Evolutionary conservation across 352 stramenopile genomes (phyloP), one percentile per base, ranked within the genome.

Genomic region (Phytophthora crassamura): DNA sequence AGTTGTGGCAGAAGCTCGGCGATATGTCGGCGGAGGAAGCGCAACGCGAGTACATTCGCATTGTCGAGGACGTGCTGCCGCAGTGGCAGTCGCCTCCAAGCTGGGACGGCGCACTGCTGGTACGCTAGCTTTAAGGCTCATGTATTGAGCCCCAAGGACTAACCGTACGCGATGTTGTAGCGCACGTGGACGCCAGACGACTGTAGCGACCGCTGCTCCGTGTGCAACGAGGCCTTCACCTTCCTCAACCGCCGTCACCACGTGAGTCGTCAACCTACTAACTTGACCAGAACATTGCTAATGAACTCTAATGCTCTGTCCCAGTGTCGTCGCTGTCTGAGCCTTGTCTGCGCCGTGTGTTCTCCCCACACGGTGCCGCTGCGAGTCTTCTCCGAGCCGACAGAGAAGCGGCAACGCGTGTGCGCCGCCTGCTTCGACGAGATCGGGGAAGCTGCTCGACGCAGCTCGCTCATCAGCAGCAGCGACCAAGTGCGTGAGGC

Each of bases 201-300:
- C 39, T 78, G 85, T 34, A 88, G 78, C 35, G 75, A 88, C 52
- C 71, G 73, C 38, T 91, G 83, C 56, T 63, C 70, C 0, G 69
- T 88, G 45, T 91, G 83, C 57, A 61, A 75, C 20, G 80, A 91
- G 45, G 58, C 53, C 32, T 91, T 91, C 64, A 91, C 80, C 15
- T 77, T 91, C 47, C 74, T 91, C 59, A 91, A 91, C 33, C 80
- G 83, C 38, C 80, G 83, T 10, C 83, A 91, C 54, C 83, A 91
- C 33, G 83, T 91, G 68, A 50, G 80, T 68, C 34, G n/a, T 33
- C 20, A n/a, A n/a, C 42, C 43, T 38, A 30, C 11, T 18, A 16
- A 10, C 16, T 20, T 48, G 25, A 55, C 41, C 51, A 30, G 25
- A 43, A 43, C 14, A 34, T 18, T 43, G 30, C 53, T 64, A 64